phyloP scores from a whole-genome alignment of 345 rosid genomes.

The Camelina laxa region DNA sequence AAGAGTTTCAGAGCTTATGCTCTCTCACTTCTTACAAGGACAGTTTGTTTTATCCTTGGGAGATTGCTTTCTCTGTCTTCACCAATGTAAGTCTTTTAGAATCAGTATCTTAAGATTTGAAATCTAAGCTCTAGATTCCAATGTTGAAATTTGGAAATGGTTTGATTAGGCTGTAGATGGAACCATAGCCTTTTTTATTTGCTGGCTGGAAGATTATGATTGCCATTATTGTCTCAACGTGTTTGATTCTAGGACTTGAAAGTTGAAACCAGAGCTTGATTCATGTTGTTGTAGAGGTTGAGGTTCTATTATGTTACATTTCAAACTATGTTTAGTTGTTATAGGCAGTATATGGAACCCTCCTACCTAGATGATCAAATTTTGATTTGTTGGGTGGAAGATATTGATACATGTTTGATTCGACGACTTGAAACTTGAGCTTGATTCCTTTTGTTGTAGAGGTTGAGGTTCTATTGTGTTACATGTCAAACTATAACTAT shows the following conservation, averaged over 20 bases:
- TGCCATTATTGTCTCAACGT: slow-evolving; percentile 3
- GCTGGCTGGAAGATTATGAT: neutral
- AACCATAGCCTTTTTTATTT: neutral
- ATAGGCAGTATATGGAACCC: neutral
- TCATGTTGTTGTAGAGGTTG: neutral
- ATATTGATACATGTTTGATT: slow-evolving; percentile 2
- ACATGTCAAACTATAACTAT: neutral
- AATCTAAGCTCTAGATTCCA: neutral
- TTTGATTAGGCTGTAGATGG: neutral
- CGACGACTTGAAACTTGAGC: neutral
- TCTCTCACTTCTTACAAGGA: slow-evolving; percentile 74
- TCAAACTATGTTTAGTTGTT: neutral
- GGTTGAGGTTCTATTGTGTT: slow-evolving; percentile 11
- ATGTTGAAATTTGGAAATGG: neutral
- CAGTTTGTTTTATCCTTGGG: slow-evolving; percentile 86
- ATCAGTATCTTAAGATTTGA: neutral
- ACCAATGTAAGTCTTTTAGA: slow-evolving; percentile 58
- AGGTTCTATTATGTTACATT: slow-evolving; percentile 6
- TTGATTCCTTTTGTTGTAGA: neutral
- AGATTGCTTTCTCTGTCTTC: slow-evolving; percentile 84
- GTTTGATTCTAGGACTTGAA: slow-evolving; percentile 14
- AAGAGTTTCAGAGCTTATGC: slow-evolving; percentile 79
- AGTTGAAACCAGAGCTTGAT: neutral
- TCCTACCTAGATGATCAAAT: slow-evolving; percentile 3
- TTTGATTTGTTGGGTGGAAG: neutral